Conservation (phyloP, 352 stramenopile genomes). For the Phytophthora europaea region DNA sequence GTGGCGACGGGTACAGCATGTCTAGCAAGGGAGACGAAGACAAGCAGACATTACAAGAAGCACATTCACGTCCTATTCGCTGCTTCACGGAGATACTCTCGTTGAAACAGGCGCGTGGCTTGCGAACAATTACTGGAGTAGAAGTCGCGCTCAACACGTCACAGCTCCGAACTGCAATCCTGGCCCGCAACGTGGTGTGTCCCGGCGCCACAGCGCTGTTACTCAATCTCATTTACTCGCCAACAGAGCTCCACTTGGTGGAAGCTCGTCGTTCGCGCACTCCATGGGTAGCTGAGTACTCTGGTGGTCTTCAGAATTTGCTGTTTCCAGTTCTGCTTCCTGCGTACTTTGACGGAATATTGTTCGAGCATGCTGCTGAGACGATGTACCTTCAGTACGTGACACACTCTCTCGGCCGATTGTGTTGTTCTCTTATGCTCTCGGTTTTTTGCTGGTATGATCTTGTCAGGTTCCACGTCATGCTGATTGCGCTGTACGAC, state of each 20-base stretch:
- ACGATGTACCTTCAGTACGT: slow-evolving; percentile 58
- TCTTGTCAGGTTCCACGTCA: slow-evolving; percentile 48
- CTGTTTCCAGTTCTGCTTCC: slow-evolving; percentile 62
- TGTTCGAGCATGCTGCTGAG: slow-evolving; percentile 45
- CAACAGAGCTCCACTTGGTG: slow-evolving; percentile 45
- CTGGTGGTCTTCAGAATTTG: slow-evolving; percentile 60
- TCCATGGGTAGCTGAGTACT: slow-evolving; percentile 69
- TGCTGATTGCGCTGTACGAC: slow-evolving; percentile 60
- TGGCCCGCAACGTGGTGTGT: slow-evolving; percentile 62
- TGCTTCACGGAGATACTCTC: slow-evolving; percentile 71
- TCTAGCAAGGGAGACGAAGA: neutral
- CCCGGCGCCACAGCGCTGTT: slow-evolving; percentile 60
- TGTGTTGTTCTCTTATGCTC: neutral
- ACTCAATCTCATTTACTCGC: slow-evolving; percentile 70
- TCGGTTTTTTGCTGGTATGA: neutral
- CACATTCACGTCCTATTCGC: slow-evolving; percentile 23
- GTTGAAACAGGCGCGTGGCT: slow-evolving; percentile 45
- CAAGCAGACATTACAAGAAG: neutral
- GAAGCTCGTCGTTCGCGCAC: slow-evolving; percentile 48
- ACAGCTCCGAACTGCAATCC: slow-evolving; percentile 53
- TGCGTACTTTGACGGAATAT: slow-evolving; percentile 48
- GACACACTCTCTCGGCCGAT: neutral
- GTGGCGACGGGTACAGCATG: neutral
- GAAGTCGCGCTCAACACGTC: slow-evolving; percentile 64
- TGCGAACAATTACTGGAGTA: slow-evolving; percentile 64